phyloP scores from a whole-genome alignment of 2,329 filamentous ascomycete species.

The Talaromyces sp. region DNA sequence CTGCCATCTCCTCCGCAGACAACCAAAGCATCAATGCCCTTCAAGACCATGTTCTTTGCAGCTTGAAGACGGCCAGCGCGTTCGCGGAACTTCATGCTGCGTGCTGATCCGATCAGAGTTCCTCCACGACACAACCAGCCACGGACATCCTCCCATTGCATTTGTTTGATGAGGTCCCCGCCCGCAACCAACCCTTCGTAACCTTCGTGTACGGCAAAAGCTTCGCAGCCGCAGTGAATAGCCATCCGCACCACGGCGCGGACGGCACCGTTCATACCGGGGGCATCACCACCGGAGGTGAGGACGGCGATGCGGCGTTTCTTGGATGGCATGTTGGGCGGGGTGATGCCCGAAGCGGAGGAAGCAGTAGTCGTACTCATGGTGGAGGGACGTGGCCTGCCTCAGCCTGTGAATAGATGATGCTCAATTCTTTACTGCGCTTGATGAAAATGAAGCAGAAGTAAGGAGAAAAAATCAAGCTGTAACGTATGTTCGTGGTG shows the following conservation, averaged over 20 bases:
- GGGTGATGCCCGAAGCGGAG: conserved; percentile 12
- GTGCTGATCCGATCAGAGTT: conserved; percentile 90
- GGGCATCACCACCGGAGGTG: conserved; percentile 91
- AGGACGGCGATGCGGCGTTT: conserved; percentile 75
- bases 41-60: conserved; percentile 88
- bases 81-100: conserved; percentile 89
- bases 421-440: no score
- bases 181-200: conserved; percentile 93
- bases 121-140: conserved; percentile 92
- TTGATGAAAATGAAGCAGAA: no score
- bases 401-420: neutral
- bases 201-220: conserved; percentile 82
- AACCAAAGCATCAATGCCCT: conserved; percentile 91
- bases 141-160: conserved; percentile 89
- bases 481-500: conserved; percentile 19
- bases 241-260: conserved; percentile 87
- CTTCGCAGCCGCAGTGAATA: conserved; percentile 75
- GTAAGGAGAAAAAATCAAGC: conserved; percentile 16
- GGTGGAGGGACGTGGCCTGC: conserved; percentile 4
- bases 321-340: conserved; percentile 38
- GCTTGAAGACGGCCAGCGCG: conserved; percentile 75
- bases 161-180: conserved; percentile 78
- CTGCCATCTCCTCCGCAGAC: conserved; percentile 97
- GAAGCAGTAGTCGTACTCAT: conserved; percentile 21
- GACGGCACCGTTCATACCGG: conserved; percentile 90